Evolutionary conservation across 176 grass and related monocot species (phyloP), one percentile per base, ranked within the genome.

Genomic region (Cenchrus americanus): DNA sequence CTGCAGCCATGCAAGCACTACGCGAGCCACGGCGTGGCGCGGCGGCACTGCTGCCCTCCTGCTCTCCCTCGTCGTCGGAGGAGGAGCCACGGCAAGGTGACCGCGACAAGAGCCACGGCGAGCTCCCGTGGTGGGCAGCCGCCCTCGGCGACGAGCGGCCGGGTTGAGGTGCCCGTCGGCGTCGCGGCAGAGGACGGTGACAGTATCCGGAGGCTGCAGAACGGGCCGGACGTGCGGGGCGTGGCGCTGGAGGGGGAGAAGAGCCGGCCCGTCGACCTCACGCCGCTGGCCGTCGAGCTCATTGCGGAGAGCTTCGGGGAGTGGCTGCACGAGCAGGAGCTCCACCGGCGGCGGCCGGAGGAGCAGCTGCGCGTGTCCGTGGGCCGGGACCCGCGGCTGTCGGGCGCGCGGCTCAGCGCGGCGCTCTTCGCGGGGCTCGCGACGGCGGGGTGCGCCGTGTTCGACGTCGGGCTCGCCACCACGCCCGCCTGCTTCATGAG

Each of bases 401-500:
- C 94, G 4, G 90, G 92, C 6, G 58, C 86, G 4, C 22, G 65
- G 48, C 87, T 97, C 22, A 69, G 91, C 67, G 75, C 94, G 1
- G 92, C 86, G 12, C 72, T 97, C 59, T 89, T 97, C 65, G 48
- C 83, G 21, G 94, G 94, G 66, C 87, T 97, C 27, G 83, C 87
- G 7, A 92, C 76, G 57, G 94, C 92, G 0, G 87, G 94, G 10
- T 97, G 94, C 84, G 22, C 71, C 61, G 86, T 94, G 54, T 90
- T 94, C 69, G 87, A 94, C 86, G 89, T 97, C 85, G 94, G 94
- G 2, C 85, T 97, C 21, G 92, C 94, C 65, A 97, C 92, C 77
- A 97, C 94, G 17, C 94, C 94, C 1, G 94, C 94, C 1, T 94
- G 94, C 83, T 97, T 94, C 77, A 94, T 97, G 90, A 97, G 94